Conservation (phyloP, 257 asterid species). For the Lantana camara region DNA sequence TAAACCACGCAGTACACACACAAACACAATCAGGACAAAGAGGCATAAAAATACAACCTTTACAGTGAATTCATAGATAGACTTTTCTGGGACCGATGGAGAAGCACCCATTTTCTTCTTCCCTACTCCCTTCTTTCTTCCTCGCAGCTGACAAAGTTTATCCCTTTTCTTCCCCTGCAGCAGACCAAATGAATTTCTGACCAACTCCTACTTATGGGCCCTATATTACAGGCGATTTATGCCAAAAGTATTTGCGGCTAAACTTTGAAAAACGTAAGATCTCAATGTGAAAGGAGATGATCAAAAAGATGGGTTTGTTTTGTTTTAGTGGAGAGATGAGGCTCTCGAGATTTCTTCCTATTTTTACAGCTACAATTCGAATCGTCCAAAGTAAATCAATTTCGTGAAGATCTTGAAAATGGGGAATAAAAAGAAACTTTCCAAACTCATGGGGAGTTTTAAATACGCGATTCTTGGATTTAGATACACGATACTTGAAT, state of each 20-base stretch:
- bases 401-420: too few relatives aligned
- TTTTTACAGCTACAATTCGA: background rate
- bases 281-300: background rate
- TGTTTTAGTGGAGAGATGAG: background rate
- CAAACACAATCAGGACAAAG: background rate
- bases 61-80: slow-evolving; percentile 75
- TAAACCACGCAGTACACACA: background rate
- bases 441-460: too few relatives aligned
- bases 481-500: too few relatives aligned
- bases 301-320: background rate
- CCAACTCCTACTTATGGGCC: background rate
- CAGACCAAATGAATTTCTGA: too few relatives aligned
- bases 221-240: background rate
- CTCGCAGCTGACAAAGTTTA: background rate
- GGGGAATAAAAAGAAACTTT: too few relatives aligned
- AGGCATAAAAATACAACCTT: slow-evolving; percentile 45
- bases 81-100: slow-evolving; percentile 51
- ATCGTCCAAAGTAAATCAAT: background rate
- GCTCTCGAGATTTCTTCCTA: background rate
- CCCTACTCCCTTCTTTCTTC: slow-evolving; percentile 8
- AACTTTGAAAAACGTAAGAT: background rate
- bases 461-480: too few relatives aligned
- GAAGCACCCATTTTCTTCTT: slow-evolving; percentile 53
- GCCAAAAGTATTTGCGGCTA: background rate
- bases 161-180: background rate